Conservation (phyloP, 129 eudicot species). For the Flaveria bidentis region DNA sequence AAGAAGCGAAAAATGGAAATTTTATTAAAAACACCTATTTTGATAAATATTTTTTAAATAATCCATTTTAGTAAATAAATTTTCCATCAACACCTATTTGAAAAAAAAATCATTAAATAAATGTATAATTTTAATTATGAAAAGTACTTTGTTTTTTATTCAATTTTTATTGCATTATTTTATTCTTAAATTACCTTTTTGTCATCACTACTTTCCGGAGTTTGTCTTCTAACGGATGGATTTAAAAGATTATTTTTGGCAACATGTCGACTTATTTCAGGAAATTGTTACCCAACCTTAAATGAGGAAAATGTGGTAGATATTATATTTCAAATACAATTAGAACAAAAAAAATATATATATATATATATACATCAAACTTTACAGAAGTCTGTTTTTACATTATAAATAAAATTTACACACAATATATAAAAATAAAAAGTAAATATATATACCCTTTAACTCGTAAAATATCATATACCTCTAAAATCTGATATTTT, state of each 20-base stretch:
- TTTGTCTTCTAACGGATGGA: neutral
- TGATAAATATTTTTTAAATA: too few species aligned
- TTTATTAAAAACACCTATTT: too few species aligned
- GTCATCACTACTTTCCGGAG: neutral
- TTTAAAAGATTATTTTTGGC: neutral
- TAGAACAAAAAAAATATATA: neutral
- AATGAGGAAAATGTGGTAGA: neutral
- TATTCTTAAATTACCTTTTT: neutral
- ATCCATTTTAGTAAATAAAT: too few species aligned
- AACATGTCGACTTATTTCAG: neutral
- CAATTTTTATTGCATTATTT: too few species aligned
- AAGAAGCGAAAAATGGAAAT: too few species aligned
- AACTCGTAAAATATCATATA: neutral
- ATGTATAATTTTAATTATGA: too few species aligned
- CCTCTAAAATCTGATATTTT: too few species aligned
- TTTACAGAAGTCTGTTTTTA: neutral
- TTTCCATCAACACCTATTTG: too few species aligned
- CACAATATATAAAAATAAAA: neutral
- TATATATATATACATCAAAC: constrained; percentile 1
- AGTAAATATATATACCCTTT: neutral
- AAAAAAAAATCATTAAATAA: too few species aligned
- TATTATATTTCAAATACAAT: neutral
- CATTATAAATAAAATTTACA: neutral
- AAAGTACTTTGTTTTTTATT: too few species aligned
- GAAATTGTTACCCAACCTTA: neutral